Conservation (phyloP, 805 yeast species). For the Scheffersomyces amazonensis region DNA sequence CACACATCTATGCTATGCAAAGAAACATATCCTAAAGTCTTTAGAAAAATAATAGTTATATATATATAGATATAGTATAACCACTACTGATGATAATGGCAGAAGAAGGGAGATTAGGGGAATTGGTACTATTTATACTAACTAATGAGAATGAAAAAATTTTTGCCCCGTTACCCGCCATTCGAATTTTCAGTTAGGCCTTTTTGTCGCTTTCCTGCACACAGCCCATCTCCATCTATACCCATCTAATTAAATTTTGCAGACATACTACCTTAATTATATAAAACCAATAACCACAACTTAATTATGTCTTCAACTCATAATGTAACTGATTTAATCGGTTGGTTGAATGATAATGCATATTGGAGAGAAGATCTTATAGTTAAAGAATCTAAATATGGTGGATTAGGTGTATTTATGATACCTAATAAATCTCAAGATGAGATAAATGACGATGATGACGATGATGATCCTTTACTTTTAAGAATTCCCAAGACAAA, state of each 20-base stretch:
- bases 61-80: slow-evolving; percentile 67
- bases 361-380: slow-evolving; percentile 52
- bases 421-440: slow-evolving; percentile 21
- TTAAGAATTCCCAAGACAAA: slow-evolving; percentile 61
- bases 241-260: too few relatives aligned
- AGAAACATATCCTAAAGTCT: slow-evolving; percentile 5
- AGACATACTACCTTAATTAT: too few relatives aligned
- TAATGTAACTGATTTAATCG: slow-evolving; percentile 3
- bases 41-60: slow-evolving; percentile 43
- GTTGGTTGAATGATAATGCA: slow-evolving; percentile 60
- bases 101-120: slow-evolving; percentile 31
- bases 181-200: neutral
- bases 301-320: slow-evolving; percentile 8
- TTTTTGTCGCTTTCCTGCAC: too few relatives aligned
- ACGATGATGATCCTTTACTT: slow-evolving; percentile 17
- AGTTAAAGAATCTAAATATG: slow-evolving; percentile 50
- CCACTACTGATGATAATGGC: slow-evolving; percentile 70
- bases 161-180: slow-evolving; percentile 3
- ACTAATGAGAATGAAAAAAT: neutral
- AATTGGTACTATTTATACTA: slow-evolving; percentile 24
- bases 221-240: neutral
- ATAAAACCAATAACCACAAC: too few relatives aligned
- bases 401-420: slow-evolving; percentile 70
- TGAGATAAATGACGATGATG: slow-evolving; percentile 20
- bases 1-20: slow-evolving; percentile 6